phyloP scores from a whole-genome alignment of 2,329 filamentous ascomycete species.

The Paecilomyces sp. region DNA sequence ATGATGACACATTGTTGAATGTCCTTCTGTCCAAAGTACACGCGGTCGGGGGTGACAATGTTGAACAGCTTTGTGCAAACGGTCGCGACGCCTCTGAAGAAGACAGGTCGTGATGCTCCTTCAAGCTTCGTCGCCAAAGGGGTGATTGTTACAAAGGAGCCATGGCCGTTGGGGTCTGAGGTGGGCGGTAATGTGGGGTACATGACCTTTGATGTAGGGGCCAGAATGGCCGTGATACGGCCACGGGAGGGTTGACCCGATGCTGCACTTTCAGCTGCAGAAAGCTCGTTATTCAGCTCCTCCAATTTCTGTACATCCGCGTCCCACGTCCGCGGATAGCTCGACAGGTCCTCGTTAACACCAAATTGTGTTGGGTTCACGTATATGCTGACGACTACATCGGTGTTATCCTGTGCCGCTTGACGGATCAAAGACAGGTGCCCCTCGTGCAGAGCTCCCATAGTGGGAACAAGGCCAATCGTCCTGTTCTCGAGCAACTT shows the following conservation, averaged over 20 bases:
- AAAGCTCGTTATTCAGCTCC: constrained; percentile 64
- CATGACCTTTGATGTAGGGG: constrained; percentile 74
- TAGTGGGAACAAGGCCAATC: constrained; percentile 87
- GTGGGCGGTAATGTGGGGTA: constrained; percentile 75
- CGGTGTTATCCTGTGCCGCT: constrained; percentile 75
- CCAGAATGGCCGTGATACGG: constrained; percentile 74
- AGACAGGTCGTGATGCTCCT: constrained; percentile 79
- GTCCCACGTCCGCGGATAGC: constrained; percentile 87
- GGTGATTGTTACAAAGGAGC: constrained; percentile 86
- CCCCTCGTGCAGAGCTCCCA: constrained; percentile 93
- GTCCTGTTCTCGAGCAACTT: constrained; percentile 61
- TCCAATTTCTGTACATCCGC: constrained; percentile 63
- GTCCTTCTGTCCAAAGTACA: constrained; percentile 97
- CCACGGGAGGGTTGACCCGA: constrained; percentile 35
- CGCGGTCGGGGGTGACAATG: constrained; percentile 67
- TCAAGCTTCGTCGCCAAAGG: constrained; percentile 77
- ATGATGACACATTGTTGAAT: constrained; percentile 93
- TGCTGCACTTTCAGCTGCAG: constrained; percentile 19
- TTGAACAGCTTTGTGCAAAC: constrained; percentile 94
- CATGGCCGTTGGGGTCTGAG: constrained; percentile 65
- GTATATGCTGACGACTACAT: constrained; percentile 86
- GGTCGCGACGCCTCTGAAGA: constrained; percentile 93
- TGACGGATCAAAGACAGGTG: constrained; percentile 79
- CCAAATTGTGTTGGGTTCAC: constrained; percentile 98
- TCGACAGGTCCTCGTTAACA: constrained; percentile 74